Percentiles rank a stretch among this genome's conserved stretches.
Evolutionary conservation across 2,329 filamentous ascomycete genomes (phyloP).

Genomic region (Sarocladium brachiariae): DNA sequence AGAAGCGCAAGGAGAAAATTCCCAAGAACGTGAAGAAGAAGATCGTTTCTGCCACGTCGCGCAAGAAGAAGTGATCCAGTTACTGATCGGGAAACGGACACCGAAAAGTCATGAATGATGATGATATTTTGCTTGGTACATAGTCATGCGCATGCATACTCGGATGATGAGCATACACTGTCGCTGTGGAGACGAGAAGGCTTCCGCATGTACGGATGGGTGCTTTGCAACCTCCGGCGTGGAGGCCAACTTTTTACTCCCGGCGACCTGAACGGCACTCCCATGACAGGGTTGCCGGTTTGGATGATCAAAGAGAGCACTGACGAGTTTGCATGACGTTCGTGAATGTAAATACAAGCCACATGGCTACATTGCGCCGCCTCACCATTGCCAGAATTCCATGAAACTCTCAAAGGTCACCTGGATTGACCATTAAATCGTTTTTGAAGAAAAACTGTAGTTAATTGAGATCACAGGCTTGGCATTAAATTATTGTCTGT

Average conservation of each 20-base stretch:
- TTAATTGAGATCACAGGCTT: too few species aligned
- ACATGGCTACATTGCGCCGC: too few species aligned
- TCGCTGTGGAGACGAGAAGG: constrained; percentile 18
- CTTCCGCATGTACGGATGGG: constrained; percentile 19
- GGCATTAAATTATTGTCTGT: too few species aligned
- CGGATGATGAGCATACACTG: constrained; percentile 41
- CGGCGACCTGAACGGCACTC: constrained; percentile 31
- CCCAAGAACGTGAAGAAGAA: constrained; percentile 95
- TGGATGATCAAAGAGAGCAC: constrained; percentile 58
- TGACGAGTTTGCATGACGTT: constrained; percentile 33
- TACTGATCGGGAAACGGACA: neutral
- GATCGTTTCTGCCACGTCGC: constrained; percentile 56
- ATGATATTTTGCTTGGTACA: neutral
- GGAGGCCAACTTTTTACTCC: constrained; percentile 12
- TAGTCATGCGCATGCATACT: constrained; percentile 21
- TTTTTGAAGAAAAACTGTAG: too few species aligned
- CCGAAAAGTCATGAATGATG: neutral
- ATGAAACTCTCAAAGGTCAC: too few species aligned
- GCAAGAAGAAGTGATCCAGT: constrained; percentile 46
- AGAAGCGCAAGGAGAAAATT: constrained; percentile 91
- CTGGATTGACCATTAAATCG: too few species aligned
- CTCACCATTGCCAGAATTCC: too few species aligned
- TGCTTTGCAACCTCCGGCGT: constrained; percentile 31
- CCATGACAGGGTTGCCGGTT: constrained; percentile 15
- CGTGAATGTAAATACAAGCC: too few species aligned